phyloP scores from a whole-genome alignment of 2,329 filamentous ascomycete genomes.

The Fusarium sublunatum region DNA sequence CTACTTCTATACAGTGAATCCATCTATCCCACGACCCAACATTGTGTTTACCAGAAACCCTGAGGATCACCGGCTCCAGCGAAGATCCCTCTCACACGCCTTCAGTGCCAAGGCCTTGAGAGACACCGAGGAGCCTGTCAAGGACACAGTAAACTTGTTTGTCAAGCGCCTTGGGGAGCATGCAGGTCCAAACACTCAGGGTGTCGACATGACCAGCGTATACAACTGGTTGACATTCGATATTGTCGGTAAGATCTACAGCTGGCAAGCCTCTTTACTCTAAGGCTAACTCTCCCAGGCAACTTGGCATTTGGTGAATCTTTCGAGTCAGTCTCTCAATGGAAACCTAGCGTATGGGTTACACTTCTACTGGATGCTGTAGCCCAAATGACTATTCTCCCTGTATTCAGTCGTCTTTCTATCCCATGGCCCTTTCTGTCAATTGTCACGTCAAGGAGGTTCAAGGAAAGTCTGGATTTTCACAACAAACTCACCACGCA shows the following conservation, averaged over 20 bases:
- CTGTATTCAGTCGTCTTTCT: constrained; percentile 8
- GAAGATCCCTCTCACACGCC: constrained; percentile 19
- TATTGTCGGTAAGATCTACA: constrained; percentile 15
- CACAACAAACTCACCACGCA: constrained; percentile 12
- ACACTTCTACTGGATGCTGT: constrained; percentile 4
- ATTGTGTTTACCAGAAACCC: constrained; percentile 18
- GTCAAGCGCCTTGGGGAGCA: constrained; percentile 4
- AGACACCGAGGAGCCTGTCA: constrained; percentile 16
- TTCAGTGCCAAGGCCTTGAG: constrained; percentile 24
- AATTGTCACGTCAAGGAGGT: constrained; percentile 1
- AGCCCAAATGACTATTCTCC: background rate
- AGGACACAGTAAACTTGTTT: constrained; percentile 1
- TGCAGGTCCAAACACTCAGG: background rate
- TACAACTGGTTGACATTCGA: constrained; percentile 33
- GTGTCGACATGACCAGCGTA: constrained; percentile 9
- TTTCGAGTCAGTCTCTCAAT: constrained; percentile 16
- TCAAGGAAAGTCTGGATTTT: background rate
- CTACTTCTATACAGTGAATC: constrained; percentile 12
- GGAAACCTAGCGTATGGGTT: constrained; percentile 17
- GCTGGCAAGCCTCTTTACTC: accelerated
- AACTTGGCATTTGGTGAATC: constrained; percentile 31
- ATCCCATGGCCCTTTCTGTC: constrained; percentile 4
- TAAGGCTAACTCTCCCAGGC: background rate
- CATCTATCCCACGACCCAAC: background rate
- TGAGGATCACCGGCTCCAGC: constrained; percentile 15